These are phyloP conservation scores for Berberis thunbergii DNA, from an alignment of 164 flowering plant genomes.

Conservation along the genomic window DNA sequence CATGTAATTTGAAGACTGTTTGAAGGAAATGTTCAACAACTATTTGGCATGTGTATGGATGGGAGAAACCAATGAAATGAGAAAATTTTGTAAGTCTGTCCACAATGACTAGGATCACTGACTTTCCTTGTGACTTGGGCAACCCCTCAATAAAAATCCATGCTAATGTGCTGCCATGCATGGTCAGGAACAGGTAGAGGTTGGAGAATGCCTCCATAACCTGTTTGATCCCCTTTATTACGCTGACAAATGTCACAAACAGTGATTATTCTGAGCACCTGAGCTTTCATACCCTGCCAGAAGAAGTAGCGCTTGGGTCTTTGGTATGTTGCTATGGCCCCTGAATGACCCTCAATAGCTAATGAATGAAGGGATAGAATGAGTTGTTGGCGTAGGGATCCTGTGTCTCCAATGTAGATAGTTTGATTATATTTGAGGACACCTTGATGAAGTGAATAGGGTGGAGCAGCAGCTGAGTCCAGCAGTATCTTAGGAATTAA, in stretches of 20 bases:
- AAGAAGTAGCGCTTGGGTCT: not conserved
- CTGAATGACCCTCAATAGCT: not conserved
- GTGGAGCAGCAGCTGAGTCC: not conserved
- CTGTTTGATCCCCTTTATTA: not conserved
- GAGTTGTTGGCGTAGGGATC: not conserved
- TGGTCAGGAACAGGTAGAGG: not conserved
- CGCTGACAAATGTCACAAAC: not conserved
- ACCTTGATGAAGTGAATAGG: not conserved
- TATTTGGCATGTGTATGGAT: not conserved
- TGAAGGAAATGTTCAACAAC: not conserved
- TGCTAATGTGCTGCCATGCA: not conserved
- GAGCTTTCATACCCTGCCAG: not conserved
- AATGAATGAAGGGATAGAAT: not conserved
- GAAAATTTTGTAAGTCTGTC: not conserved
- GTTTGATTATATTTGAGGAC: not conserved
- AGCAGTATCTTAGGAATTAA: not conserved
- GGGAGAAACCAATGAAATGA: not conserved
- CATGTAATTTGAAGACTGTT: not conserved
- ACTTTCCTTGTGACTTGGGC: not conserved
- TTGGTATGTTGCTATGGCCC: not conserved
- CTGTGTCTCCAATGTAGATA: not conserved
- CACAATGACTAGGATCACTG: not conserved
- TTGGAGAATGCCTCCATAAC: not conserved
- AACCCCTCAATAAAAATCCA: not conserved
- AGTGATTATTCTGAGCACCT: slow-evolving; percentile 1